phyloP scores from a whole-genome alignment of 805 yeast genomes.

The Wickerhamiella parazyma region DNA sequence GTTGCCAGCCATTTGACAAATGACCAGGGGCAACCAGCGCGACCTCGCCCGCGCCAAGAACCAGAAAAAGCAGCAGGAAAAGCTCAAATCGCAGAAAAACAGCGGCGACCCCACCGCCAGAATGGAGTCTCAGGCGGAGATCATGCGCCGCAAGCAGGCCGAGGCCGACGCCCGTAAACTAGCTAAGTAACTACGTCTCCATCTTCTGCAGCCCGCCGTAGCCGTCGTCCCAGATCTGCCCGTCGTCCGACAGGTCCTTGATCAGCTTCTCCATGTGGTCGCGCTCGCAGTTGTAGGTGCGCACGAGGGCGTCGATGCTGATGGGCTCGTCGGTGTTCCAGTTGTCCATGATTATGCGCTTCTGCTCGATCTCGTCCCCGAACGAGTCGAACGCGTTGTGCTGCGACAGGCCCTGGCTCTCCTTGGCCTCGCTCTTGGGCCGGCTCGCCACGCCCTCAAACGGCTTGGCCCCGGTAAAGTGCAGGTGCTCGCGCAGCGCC shows the following conservation, averaged over 20 bases:
- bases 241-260: background rate
- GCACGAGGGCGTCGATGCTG: slow-evolving; percentile 1
- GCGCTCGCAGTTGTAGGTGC: slow-evolving; percentile 10
- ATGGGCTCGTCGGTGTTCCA: slow-evolving; percentile 5
- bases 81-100: slow-evolving; percentile 49
- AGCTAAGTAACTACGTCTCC: background rate
- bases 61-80: slow-evolving; percentile 53
- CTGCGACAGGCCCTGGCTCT: background rate
- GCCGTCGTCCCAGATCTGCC: slow-evolving; percentile 3
- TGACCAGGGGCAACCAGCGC: slow-evolving; percentile 96
- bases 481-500: slow-evolving; percentile 38
- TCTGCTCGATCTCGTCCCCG: background rate
- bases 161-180: slow-evolving; percentile 38
- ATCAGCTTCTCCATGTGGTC: slow-evolving; percentile 1
- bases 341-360: background rate
- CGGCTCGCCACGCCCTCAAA: background rate
- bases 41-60: slow-evolving; percentile 86
- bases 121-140: slow-evolving; percentile 81
- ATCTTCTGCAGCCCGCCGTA: background rate
- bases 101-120: slow-evolving; percentile 78
- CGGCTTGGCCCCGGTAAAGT: slow-evolving; percentile 17
- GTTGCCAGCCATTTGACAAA: slow-evolving; percentile 21
- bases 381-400: background rate
- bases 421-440: background rate
- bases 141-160: slow-evolving; percentile 77